phyloP scores from a whole-genome alignment of 805 yeast genomes.

The Saccharomycopsis javanensis region DNA sequence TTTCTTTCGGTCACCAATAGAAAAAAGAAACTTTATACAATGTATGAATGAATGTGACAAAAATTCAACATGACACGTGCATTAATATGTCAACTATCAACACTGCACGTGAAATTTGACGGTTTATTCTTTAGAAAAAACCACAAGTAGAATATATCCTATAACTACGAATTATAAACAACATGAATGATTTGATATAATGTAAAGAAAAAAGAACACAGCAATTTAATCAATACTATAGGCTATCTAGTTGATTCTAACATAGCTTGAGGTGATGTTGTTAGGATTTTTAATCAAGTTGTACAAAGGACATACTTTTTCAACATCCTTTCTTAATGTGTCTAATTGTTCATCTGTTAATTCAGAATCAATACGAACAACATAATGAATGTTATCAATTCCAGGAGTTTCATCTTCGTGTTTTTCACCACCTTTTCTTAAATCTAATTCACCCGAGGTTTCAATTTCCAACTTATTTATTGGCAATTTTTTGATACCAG shows the following conservation, averaged over 20 bases:
- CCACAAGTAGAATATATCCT: too few species aligned
- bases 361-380: constrained; percentile 7
- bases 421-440: constrained; percentile 6
- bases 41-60: too few species aligned
- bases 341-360: constrained; percentile 4
- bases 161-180: too few species aligned
- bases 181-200: too few species aligned
- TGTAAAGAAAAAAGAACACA: background rate
- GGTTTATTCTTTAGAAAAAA: background rate
- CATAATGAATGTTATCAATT: constrained; percentile 6
- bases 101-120: background rate
- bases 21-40: background rate
- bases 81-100: too few species aligned
- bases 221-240: too few species aligned
- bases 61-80: constrained; percentile 3
- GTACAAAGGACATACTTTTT: constrained; percentile 7
- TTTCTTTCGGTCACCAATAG: background rate
- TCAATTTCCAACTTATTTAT: constrained; percentile 5
- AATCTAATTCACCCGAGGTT: constrained; percentile 7
- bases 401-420: constrained; percentile 6
- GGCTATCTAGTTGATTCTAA: background rate
- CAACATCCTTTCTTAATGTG: background rate
- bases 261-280: background rate
- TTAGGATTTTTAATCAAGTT: constrained; percentile 6
- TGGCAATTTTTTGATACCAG: background rate